Evolutionary conservation across 768 basidiomycete species (phyloP), one percentile per base, ranked within the genome.

Genomic region (Lepiota venenata): DNA sequence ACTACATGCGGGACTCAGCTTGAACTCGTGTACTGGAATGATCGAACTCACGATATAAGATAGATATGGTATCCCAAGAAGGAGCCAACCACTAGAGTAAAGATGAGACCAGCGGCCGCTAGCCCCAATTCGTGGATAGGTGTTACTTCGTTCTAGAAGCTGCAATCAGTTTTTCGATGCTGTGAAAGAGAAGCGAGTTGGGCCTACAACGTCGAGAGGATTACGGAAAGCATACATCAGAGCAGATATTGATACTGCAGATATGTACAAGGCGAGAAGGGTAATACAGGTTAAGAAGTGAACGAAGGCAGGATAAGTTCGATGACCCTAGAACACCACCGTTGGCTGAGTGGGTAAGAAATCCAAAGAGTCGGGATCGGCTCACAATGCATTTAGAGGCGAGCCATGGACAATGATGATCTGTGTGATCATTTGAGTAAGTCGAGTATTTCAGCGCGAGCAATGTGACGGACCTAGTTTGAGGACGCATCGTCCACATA

Each of bases 371-470:
- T 11, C 32, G 10, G 32, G 9, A 36, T 22, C 3, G 25, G 71
- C 86, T 66, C 65, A 89, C 90, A 55, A 93, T 79, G 66, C 91
- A 93, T 64, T 76, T 85, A 43, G 77, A 71, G 36, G 84, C 91
- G 20, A 93, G 70, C 91, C 91, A 93, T 5, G 85, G 87, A 64
- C 91, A 93, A 62, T 93, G 91, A 62, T 93, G 91, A 66, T 93
- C 90, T 92, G 60, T 42, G 27, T 47, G 20, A 21, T 44, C 42
- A 50, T 48, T 43, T 61, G 40, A 66, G 58, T 15, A 32, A 21
- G 40, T 32, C 15, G 11, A 47, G n/a, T 36, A 35, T n/a, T 20
- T 7, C 4, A 47, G 27, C 14, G 22, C 32, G 46, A n/a, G 39
- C 25, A 14, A 48, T 22, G 16, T 11, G 37, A 69, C 84, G 52